Evolutionary conservation across 352 stramenopile genomes (phyloP), one percentile per base, ranked within the genome.

Genomic region (Halophytophthora batemanensis): DNA sequence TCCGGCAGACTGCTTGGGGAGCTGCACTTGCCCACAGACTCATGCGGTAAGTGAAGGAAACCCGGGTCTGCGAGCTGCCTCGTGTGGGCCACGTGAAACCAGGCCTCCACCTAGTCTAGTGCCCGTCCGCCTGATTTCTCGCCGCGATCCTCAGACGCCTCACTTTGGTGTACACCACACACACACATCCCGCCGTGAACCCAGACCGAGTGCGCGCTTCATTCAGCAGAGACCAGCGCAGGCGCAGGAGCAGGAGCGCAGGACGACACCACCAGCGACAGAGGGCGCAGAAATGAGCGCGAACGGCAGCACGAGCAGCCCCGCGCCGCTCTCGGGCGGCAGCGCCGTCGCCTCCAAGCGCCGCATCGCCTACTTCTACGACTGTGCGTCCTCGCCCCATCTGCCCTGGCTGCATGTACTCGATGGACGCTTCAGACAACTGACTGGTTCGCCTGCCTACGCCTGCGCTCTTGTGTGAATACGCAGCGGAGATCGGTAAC

Each of bases 401-500:
- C 43, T 25, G 28, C n/a, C n/a, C n/a, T n/a, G n/a, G n/a, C n/a
- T n/a, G n/a, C n/a, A n/a, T n/a, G n/a, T n/a, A n/a, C n/a, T 3
- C 7, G 21, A 13, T 49, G 15, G 18, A 10, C 3, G 11, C 6
- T 19, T 6, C 19, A 28, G 21, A 12, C 8, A 39, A 29, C 33
- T 15, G n/a, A 10, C 1, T 42, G n/a, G 18, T 15, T 28, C 17
- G 31, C 21, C 61, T 3, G 38, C 41, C 13, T n/a, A 22, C 6
- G 48, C 45, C 19, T 49, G 18, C 17, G 23, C 47, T 17, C 44
- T 38, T 40, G 11, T 47, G n/a, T 50, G 21, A 17, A 4, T 52
- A 29, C n/a, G 28, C 67, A 95, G 91, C 90, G 47, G 96, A 99
- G 71, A 96, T 99, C 47, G 97, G 97, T 42, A 99, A 99, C 72